Conservation (phyloP, 805 yeast genomes). For the Saitoella complicata region DNA sequence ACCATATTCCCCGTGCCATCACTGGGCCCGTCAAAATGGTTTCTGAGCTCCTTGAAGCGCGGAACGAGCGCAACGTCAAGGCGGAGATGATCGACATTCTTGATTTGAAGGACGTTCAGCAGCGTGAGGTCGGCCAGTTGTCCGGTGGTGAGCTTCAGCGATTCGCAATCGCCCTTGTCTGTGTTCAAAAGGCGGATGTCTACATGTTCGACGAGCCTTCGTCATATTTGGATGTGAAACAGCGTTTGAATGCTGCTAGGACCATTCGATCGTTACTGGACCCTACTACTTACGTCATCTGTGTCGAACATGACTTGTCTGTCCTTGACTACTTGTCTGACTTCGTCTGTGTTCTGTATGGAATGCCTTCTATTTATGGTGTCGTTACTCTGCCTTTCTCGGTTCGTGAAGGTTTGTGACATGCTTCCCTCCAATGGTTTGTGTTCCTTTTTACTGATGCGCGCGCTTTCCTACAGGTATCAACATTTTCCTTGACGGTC, state of each 20-base stretch:
- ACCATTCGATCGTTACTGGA: slow-evolving; percentile 73
- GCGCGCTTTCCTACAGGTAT: slow-evolving; percentile 31
- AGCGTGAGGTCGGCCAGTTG: slow-evolving; percentile 75
- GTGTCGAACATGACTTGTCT: slow-evolving; percentile 97
- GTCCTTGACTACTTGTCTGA: slow-evolving; percentile 94
- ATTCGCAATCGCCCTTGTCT: slow-evolving; percentile 94
- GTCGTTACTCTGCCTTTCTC: slow-evolving; percentile 93
- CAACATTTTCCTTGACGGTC: slow-evolving; percentile 95
- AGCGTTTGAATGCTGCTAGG: slow-evolving; percentile 93
- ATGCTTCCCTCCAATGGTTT: too few relatives aligned
- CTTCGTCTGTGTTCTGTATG: slow-evolving; percentile 89
- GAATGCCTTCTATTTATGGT: slow-evolving; percentile 97
- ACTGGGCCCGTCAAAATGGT: slow-evolving; percentile 71
- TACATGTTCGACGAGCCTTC: slow-evolving; percentile 99
- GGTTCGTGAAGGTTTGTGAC: slow-evolving; percentile 61
- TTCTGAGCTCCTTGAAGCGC: slow-evolving; percentile 62
- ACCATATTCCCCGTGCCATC: slow-evolving; percentile 90
- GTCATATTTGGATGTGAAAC: slow-evolving; percentile 94
- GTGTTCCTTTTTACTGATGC: too few relatives aligned
- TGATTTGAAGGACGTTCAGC: slow-evolving; percentile 59
- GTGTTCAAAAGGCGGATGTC: slow-evolving; percentile 86
- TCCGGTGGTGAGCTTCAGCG: slow-evolving; percentile 99
- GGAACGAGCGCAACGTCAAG: slow-evolving; percentile 53
- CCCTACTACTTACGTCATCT: slow-evolving; percentile 64
- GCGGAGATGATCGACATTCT: slow-evolving; percentile 51